phyloP scores from a whole-genome alignment of 2,329 filamentous ascomycete species.

The Sclerotinia trifoliorum region DNA sequence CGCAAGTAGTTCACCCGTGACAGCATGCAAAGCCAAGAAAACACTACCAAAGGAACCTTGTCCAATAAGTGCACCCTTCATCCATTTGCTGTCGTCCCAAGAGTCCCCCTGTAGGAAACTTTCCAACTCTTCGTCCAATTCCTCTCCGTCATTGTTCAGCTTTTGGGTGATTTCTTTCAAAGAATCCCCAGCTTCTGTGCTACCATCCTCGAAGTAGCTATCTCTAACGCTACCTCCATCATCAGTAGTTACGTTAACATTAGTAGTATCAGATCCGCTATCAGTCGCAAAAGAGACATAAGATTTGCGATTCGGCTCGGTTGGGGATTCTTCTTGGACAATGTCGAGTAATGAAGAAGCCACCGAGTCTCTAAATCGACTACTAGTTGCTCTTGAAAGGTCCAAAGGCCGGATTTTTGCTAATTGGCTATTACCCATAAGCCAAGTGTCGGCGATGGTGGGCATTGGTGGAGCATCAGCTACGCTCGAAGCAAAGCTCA shows the following conservation, averaged over 20 bases:
- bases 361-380: slow-evolving; percentile 79
- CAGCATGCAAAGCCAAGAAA: slow-evolving; percentile 89
- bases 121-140: slow-evolving; percentile 81
- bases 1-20: slow-evolving; percentile 95
- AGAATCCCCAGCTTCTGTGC: slow-evolving; percentile 70
- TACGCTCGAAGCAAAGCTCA: slow-evolving; percentile 88
- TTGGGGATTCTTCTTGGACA: slow-evolving; percentile 80
- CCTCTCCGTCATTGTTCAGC: slow-evolving; percentile 86
- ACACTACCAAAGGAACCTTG: slow-evolving; percentile 96
- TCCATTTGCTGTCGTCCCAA: slow-evolving; percentile 97
- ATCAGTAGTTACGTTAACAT: slow-evolving; percentile 73
- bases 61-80: slow-evolving; percentile 96
- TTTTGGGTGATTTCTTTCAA: slow-evolving; percentile 82
- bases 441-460: slow-evolving; percentile 91
- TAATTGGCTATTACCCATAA: slow-evolving; percentile 59
- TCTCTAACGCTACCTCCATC: slow-evolving; percentile 68
- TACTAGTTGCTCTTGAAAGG: slow-evolving; percentile 40
- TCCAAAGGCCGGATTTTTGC: slow-evolving; percentile 51
- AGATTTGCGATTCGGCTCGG: slow-evolving; percentile 87
- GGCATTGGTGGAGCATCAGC: slow-evolving; percentile 93
- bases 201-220: slow-evolving; percentile 79
- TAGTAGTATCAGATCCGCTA: slow-evolving; percentile 67
- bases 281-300: slow-evolving; percentile 73
- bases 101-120: slow-evolving; percentile 91
- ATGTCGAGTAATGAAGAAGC: slow-evolving; percentile 87